Evolutionary conservation across 2,329 filamentous ascomycete species (phyloP), one percentile per base, ranked within the genome.

Genomic region (Colletotrichum scovillei): DNA sequence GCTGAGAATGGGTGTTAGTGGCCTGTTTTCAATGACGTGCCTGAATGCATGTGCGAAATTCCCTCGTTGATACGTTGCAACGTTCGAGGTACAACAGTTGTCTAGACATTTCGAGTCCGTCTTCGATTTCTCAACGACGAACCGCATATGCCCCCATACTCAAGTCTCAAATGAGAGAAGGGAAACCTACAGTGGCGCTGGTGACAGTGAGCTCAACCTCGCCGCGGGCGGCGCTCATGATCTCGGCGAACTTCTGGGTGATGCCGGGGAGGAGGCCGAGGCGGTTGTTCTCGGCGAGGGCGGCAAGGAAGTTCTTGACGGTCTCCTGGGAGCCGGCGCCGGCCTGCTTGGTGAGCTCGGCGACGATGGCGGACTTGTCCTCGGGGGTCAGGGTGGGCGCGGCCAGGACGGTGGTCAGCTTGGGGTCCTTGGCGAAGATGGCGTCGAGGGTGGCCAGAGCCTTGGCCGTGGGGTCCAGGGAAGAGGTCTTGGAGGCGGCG

Each of bases 251-350:
- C 91, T 98, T 98, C 82, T 93, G 91, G 82, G 91, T 92, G 76
- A 98, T 93, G 79, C 92, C 92, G 84, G 92, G 89, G 75, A 99
- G 90, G 76, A 97, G 88, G 76, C 92, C 92, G 78, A 99, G 89
- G 78, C 97, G 92, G 92, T 99, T 99, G 92, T 99, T 97, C 88
- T 97, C 94, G 78, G 97, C 96, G 72, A 99, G 91, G 71, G 96
- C 94, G 71, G 88, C 82, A 79, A 99, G 91, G 89, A 99, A 95
- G 91, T 98, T 97, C 92, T 97, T 95, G 85, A 98, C 88, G 76
- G 95, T 94, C 82, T 94, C 91, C 82, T 94, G 94, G 84, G 92
- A 89, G 76, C 86, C 83, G 78, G 86, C 85, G 78, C 93, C 93
- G 76, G 93, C 88, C 82, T 92, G 90, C 91, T 98, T 98, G 86